phyloP scores from a whole-genome alignment of 495 filamentous ascomycete genomes.

The Tuber brumale region DNA sequence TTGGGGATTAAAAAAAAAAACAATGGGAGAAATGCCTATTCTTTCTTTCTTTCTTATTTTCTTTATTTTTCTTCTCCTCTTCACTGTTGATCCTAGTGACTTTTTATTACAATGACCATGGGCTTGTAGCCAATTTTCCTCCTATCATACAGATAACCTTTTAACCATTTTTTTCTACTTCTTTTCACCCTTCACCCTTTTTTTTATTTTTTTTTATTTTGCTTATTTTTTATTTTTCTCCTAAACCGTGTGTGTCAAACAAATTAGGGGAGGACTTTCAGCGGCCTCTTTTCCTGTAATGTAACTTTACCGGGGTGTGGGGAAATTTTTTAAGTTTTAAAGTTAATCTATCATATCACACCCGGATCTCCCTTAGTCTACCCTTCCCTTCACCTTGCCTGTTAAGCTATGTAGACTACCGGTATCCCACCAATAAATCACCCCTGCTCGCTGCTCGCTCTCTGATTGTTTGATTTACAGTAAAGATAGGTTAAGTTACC shows the following conservation, averaged over 20 bases:
- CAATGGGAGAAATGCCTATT: neutral
- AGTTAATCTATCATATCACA: neutral
- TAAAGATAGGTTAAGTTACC: neutral
- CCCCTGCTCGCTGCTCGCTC: neutral
- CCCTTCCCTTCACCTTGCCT: too few species aligned
- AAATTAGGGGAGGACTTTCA: neutral
- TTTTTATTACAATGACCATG: neutral
- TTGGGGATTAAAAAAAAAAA: neutral
- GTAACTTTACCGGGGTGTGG: neutral
- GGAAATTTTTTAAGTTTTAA: neutral
- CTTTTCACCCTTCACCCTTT: neutral
- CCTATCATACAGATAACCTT: neutral
- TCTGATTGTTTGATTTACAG: slow-evolving; percentile 11
- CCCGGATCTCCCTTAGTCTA: neutral
- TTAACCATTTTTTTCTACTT: neutral
- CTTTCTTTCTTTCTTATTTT: neutral
- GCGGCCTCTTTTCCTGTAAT: neutral
- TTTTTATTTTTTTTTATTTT: neutral
- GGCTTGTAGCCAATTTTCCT: neutral
- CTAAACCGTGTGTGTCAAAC: neutral
- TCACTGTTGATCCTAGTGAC: slow-evolving; percentile 3
- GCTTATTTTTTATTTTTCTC: neutral
- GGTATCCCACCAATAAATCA: neutral
- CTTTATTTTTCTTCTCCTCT: neutral
- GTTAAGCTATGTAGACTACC: too few species aligned